phyloP scores from a whole-genome alignment of 768 basidiomycete genomes.

The Termitomyces sp. region DNA sequence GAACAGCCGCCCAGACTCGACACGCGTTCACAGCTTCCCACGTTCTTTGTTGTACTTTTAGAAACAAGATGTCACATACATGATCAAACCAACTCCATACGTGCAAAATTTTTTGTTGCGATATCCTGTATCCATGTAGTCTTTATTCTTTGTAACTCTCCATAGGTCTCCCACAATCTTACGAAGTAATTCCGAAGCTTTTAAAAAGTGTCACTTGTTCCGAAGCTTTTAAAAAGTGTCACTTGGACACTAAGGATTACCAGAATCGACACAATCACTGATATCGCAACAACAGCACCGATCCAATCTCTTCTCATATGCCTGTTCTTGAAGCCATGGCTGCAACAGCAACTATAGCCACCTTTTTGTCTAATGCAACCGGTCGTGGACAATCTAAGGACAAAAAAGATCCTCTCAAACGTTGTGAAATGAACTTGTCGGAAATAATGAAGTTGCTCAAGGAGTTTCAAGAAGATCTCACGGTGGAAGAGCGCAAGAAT shows the following conservation, averaged over 20 bases:
- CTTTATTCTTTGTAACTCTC: background rate
- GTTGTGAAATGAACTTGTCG: background rate
- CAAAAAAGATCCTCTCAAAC: background rate
- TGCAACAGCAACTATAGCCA: background rate
- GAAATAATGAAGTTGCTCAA: background rate
- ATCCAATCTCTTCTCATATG: background rate
- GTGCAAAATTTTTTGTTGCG: too few species aligned
- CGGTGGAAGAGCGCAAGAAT: background rate
- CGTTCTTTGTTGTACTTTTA: background rate
- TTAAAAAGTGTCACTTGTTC: too few species aligned
- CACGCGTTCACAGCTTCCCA: background rate
- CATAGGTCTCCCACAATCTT: background rate
- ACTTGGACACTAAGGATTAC: too few species aligned
- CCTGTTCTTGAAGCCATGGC: background rate
- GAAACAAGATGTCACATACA: background rate
- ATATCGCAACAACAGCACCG: background rate
- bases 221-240: background rate
- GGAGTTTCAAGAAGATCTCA: background rate
- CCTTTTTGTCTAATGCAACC: background rate
- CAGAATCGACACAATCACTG: background rate
- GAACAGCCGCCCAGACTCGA: background rate
- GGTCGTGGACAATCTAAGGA: background rate
- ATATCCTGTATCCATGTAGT: background rate
- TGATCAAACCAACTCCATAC: background rate
- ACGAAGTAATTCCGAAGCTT: background rate